Evolutionary conservation across 1,139 yeast genomes (phyloP), one percentile per base, ranked within the genome.

Genomic region (Pichia inconspicua): DNA sequence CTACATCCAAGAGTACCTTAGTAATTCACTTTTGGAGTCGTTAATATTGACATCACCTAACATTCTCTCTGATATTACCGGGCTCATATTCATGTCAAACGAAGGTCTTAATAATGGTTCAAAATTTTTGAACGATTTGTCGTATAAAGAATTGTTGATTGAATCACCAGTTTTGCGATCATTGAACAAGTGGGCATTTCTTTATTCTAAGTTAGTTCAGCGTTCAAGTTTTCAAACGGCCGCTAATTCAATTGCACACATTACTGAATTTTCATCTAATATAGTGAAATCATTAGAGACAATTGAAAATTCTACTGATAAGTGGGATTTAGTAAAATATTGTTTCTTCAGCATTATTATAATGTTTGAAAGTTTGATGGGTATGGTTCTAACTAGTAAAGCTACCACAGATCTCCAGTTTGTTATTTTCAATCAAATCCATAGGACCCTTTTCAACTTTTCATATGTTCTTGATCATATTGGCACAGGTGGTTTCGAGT

Each of bases 401-500:
- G 19, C 25, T 5, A 1, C 43, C 32, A 2, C 12, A 39, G 36
- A 55, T 46, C 11, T 27, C 34, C 25, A 40, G 5, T 47, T 47
- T 12, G n/a, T 35, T 12, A 37, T 41, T 42, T 6, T 44, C 49
- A 28, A 55, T 54, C n/a, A 52, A 50, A 39, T 56, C 68, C 57
- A 58, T 67, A 69, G 43, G 65, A 63, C 67, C 6, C 65, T 84
- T n/a, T 80, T 74, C 56, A 68, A 77, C 51, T 50, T 79, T 45
- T 75, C 81, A 52, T 82, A 77, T 56, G 70, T 83, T 7, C 62
- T 82, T 14, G 71, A 77, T 38, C 70, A 78, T 19, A 73, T 84
- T 17, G 92, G 94, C 0, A 74, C 77, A 39, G 84, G 86, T 1
- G 88, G 88, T 1, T 84, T 84, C 60, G 84, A 82, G 46, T 72